Base-by-base conservation (phyloP, 2,329 filamentous ascomycete species). In the Fusarium nisikadoi region DNA sequence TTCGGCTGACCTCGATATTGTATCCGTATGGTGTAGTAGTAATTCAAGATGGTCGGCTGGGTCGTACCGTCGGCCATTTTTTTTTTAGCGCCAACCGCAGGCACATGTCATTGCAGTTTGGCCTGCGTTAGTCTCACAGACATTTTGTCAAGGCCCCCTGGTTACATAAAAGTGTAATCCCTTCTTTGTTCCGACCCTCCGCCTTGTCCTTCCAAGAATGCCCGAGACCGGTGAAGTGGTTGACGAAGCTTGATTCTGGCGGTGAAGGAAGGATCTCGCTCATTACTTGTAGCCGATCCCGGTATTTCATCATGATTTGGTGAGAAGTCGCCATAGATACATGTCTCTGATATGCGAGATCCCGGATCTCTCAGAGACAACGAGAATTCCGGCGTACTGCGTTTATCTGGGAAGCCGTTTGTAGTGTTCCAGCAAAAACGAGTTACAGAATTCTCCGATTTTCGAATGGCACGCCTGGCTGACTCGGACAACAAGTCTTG, bases 81-180 rank as follows among this genome's bases (percentile, higher is more conserved):
- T 73, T 68, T 71, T 71, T 73, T 75, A 75, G 72, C 58, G 72
- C 41, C 68, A 64, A 23, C 43, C 59, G 47, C 23, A 38, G 33
- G 33, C 59, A 70, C 43, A 55, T 73, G 68, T 64, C 57, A 66
- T 58, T 70, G 56, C 41, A 41, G 60, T 54, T 66, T 68, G 65
- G 66, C 72, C 49, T 73, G 69, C 72, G 54, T 67, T 74, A 74
- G 66, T 63, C 59, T 53, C 45, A 47, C 53, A 61, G 57, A 43
- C 35, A 47, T 71, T 49, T 23, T 55, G 31, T 67, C 55, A 33
- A 53, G 27, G 42, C 60, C 68, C 72, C 72, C 69, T 68, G 38
- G 65, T 55, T 55, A 70, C 62, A 63, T 39, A 41, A 36, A 58
- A 61, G 31, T 57, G 20, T 60, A 55, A 53, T 59, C 61, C 33